Evolutionary conservation across 306 rosid species (phyloP), one percentile per base, ranked within the genome.

Genomic region (Senna siamea): DNA sequence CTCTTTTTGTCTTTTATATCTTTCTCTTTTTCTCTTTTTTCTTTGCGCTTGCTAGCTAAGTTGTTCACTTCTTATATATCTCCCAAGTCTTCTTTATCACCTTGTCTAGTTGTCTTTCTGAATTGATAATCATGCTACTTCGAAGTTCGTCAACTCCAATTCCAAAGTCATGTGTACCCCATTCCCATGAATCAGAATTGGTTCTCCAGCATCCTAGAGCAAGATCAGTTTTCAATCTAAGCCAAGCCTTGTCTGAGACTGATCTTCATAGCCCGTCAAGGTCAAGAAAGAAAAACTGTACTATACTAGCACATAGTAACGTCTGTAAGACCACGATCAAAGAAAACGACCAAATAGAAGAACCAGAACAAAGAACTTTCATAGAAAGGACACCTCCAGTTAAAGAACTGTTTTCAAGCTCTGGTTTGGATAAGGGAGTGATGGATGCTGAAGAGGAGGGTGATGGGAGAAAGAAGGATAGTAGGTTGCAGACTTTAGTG

Each of bases 51-150:
- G 37, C 2, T 32, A 32, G 37, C 37, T 2, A 32, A 32, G 37
- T 32, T 32, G 2, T 32, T 32, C 2, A n/a, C n/a, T n/a, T n/a
- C 14, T 28, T 60, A 1, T 12, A 17, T 37, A 43, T 12, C 70
- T 52, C 38, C 26, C 7, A n/a, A 23, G 17, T 20, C n/a, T 43
- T 14, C 1, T n/a, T 28, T 12, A 9, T 40, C 4, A n/a, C 23
- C 14, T 30, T 8, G 35, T 9, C 5, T 38, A 2, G 26, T 0
- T 46, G 30, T 3, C 17, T 14, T n/a, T n/a, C n/a, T n/a, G n/a
- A n/a, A n/a, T n/a, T n/a, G n/a, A n/a, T 58, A 47, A 78, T 8
- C 84, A 93, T 93, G 96, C 82, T 86, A 72, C 89, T 89, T 23
- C 74, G 93, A 80, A 93, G 87, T 72, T 86, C 81, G 22, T 87